Base-by-base conservation (phyloP, 2,329 filamentous ascomycete species). In the Blastomyces gilchristii region DNA sequence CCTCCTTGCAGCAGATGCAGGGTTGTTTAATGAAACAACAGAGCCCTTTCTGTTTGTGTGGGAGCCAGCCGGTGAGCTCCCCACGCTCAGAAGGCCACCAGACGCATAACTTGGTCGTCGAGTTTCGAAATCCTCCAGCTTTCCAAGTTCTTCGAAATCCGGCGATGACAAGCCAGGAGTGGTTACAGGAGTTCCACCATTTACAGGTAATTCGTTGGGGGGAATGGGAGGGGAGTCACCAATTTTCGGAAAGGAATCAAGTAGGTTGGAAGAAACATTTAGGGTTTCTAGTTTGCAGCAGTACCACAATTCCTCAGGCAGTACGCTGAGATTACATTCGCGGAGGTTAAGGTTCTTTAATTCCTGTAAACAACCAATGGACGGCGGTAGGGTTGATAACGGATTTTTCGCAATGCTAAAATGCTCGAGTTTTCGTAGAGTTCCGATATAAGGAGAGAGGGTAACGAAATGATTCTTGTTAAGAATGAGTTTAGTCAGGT, bases 401-500 rank as follows among this genome's bases (percentile, higher is more conserved):
- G 89, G 88, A 72, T 99, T 99, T 74, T 93, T 90, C 49, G 92
- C 91, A 67, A 97, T 91, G 75, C 91, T 97, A 71, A 99, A 88
- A 74, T 96, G 87, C 71, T 97, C 92, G 39, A 99, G 80, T 68
- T 86, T 89, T 66, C 85, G 85, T 54, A 99, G 79, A 66, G 88
- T 89, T 18, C 93, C 92, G 64, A 99, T 89, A 65, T 95, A 88
- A 62, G 85, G 83, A 0, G 93, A 94, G 31, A 99, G 79, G 0
- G 90, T 93, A 0, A 94, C 91, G 69, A 99, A 95, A 73, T 97
- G 95, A 71, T 99, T 99, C 73, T 90, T 92, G 76, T 97, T 93
- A 62, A 99, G 81, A 22, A 93, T 87, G 28, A 99, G 82, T 69
- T 92, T 91, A 63, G 93, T 90, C 54, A 99, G 76, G 69, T 91